Evolutionary conservation across 1,139 yeast species (phyloP), one percentile per base, ranked within the genome.

Genomic region (Hyphopichia wangnamkhiaoensis): DNA sequence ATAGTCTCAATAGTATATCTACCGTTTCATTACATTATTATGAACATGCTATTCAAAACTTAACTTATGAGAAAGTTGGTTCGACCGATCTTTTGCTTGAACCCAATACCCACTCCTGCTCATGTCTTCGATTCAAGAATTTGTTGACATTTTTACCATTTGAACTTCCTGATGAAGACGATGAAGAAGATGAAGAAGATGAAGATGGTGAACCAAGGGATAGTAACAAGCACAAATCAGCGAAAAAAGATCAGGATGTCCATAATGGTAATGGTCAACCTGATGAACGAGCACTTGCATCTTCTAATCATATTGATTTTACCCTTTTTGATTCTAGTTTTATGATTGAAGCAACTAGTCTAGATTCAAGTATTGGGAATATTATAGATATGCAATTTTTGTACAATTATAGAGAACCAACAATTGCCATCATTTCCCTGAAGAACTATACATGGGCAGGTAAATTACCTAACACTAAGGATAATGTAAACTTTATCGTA

Each of bases 11-110:
- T 44, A 53, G 75, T 0, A 71, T 93, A 12, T 68, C 76, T 15
- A 89, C 97, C 0, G 75, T 81, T 3, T 87, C 96, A 37, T 69
- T 93, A 40, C 99, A 93, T 61, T 89, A 79, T 58, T 93, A 91
- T 59, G 98, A 91, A 54, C 78, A 80, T 39, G 78, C 82, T 33
- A 72, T 86, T 40, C 76, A 66, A 50, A 74, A 68, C 40, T 58
- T 70, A 41, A 79, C 80, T 31, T 71, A 69, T 43, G 79, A 74
- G 55, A 74, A 63, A 43, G 61, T 72, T 38, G 55, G 68, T 5
- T 57, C 68, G 5, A 66, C 89, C 0, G 66, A 68, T 17, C 68
- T 88, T 47, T 63, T 82, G 23, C 69, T 84, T 0, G 96, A 89
- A 43, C 91, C 95, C 1, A 63, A 63, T 7, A 70, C 71, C 38